These are phyloP conservation scores for Echium plantagineum DNA, from an alignment of 257 asterid genomes.

Conservation along the genomic window DNA sequence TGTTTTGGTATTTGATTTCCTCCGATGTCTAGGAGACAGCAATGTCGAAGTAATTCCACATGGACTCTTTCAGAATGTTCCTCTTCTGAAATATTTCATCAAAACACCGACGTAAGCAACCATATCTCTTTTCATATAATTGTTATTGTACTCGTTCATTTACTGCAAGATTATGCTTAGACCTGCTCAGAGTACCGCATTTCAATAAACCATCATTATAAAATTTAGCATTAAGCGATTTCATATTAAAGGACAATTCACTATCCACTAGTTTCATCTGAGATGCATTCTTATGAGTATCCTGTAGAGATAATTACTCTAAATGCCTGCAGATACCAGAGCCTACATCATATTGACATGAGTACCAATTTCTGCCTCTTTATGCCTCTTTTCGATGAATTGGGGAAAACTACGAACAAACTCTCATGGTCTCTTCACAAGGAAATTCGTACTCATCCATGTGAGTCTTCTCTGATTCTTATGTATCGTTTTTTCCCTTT, in stretches of 20 bases:
- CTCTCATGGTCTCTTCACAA: slow-evolving; percentile 55
- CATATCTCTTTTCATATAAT: background rate
- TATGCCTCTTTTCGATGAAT: slow-evolving; percentile 68
- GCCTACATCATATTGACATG: slow-evolving; percentile 64
- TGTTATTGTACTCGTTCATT: background rate
- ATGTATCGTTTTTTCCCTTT: background rate
- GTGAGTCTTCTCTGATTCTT: slow-evolving; percentile 31
- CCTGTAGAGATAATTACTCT: background rate
- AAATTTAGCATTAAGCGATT: no score
- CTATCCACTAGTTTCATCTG: background rate
- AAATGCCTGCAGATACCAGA: slow-evolving; percentile 57
- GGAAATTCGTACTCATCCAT: slow-evolving; percentile 44
- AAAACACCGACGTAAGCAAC: slow-evolving; percentile 71
- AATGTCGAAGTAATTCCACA: slow-evolving; percentile 62
- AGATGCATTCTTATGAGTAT: background rate
- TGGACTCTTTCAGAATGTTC: slow-evolving; percentile 34
- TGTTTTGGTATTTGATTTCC: slow-evolving; percentile 60
- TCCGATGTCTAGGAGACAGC: slow-evolving; percentile 75
- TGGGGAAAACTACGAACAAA: slow-evolving; percentile 57
- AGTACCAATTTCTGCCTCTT: slow-evolving; percentile 75
- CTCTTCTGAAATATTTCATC: slow-evolving; percentile 50
- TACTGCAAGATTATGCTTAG: slow-evolving; percentile 13
- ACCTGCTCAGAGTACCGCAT: background rate
- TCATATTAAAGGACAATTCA: no score
- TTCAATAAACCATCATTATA: no score